A percentile compares a stretch with the other conserved stretches of the same genome.
phyloP scores from a whole-genome alignment of 495 filamentous ascomycete genomes.

The Aspergillus cristatus region DNA sequence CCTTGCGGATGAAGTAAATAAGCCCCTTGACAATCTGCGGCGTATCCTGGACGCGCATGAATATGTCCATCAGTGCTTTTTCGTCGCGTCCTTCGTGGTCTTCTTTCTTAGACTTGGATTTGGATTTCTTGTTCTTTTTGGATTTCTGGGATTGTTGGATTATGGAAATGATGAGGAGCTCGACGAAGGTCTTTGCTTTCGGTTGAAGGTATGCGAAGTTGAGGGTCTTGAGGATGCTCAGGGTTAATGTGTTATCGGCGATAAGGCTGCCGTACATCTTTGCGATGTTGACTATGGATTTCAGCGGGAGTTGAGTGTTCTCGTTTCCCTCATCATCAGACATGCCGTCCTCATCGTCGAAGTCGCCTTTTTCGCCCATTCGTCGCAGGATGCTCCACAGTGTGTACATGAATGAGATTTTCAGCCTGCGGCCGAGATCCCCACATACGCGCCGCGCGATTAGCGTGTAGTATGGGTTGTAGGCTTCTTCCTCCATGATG shows the following conservation, averaged over 20 bases:
- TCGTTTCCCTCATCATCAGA: conserved; percentile 39
- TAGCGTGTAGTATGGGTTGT: conserved; percentile 91
- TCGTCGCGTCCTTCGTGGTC: conserved; percentile 35
- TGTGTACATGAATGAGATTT: conserved; percentile 74
- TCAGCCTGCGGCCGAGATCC: conserved; percentile 54
- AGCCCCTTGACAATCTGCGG: conserved; percentile 60
- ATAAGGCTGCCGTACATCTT: conserved; percentile 75
- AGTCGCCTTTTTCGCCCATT: conserved; percentile 61
- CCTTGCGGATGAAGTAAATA: conserved; percentile 69
- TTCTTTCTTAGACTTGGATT: conserved; percentile 13
- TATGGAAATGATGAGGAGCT: conserved; percentile 66
- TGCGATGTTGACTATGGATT: conserved; percentile 78
- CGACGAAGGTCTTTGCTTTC: conserved; percentile 68
- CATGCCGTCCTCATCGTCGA: conserved; percentile 48
- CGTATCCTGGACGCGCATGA: conserved; percentile 48
- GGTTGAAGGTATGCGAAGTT: conserved; percentile 69
- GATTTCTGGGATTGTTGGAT: conserved; percentile 51
- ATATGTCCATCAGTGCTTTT: conserved; percentile 52
- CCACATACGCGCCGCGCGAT: conserved; percentile 67
- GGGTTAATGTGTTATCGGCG: conserved; percentile 49
- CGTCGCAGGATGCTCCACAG: conserved; percentile 83
- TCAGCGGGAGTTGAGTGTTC: conserved; percentile 38
- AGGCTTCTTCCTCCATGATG: conserved; percentile 66
- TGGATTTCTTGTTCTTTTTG: conserved; percentile 12
- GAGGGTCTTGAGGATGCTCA: conserved; percentile 65